phyloP scores from a whole-genome alignment of 225 moss, liverwort and hornwort species.

The Anthoceros angustus region DNA sequence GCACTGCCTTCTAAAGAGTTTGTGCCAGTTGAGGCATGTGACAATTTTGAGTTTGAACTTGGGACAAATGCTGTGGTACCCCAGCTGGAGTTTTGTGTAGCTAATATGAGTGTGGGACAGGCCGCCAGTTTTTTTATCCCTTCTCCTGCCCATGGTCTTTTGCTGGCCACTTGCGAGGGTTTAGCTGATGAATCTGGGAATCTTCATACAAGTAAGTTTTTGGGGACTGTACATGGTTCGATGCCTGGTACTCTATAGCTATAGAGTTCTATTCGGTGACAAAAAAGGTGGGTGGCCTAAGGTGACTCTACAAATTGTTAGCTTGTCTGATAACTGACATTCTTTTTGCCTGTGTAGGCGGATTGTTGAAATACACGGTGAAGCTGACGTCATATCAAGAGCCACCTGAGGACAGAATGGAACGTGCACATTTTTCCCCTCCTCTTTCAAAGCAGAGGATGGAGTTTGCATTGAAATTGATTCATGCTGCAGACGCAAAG shows the following conservation, averaged over 20 bases:
- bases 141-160: slow-evolving; percentile 28
- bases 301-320: slow-evolving; percentile 15
- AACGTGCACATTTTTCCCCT: slow-evolving; percentile 93
- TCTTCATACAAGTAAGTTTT: slow-evolving; percentile 9
- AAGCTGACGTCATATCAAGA: slow-evolving; percentile 63
- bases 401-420: slow-evolving; percentile 86
- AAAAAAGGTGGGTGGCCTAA: too few relatives aligned
- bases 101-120: slow-evolving; percentile 52
- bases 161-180: slow-evolving; percentile 29
- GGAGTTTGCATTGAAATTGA: slow-evolving; percentile 59
- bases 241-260: too few relatives aligned
- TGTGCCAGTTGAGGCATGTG: slow-evolving; percentile 35
- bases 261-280: background rate
- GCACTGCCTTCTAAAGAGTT: slow-evolving; percentile 8
- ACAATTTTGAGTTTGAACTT: slow-evolving; percentile 75
- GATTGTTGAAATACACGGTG: slow-evolving; percentile 45
- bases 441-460: slow-evolving; percentile 95
- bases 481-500: slow-evolving; percentile 61
- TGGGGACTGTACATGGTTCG: too few relatives aligned
- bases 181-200: slow-evolving; percentile 7
- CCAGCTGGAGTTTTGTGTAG: slow-evolving; percentile 47
- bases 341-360: slow-evolving; percentile 13
- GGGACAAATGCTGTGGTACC: slow-evolving; percentile 58
- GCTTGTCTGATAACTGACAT: background rate
- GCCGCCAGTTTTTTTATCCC: slow-evolving; percentile 34